These are phyloP conservation scores for Blastobotrys persicus DNA, from an alignment of 1,139 yeast genomes.

Conservation along the genomic window DNA sequence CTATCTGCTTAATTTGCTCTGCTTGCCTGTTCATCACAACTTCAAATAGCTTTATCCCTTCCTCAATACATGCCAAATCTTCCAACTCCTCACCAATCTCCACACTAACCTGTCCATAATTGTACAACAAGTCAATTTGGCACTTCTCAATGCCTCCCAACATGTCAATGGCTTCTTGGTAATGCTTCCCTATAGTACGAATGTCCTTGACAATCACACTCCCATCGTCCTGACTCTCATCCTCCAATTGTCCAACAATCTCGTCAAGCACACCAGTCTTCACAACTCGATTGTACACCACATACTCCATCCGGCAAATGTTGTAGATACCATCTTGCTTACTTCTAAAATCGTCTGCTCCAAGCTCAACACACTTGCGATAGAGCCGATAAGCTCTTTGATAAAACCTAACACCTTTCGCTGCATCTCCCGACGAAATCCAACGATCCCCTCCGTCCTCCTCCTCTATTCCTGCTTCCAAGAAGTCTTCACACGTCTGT, in stretches of 20 bases:
- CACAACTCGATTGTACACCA: conserved; percentile 28
- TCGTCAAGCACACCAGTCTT: conserved; percentile 23
- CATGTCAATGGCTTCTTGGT: conserved; percentile 21
- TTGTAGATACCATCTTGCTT: conserved; percentile 30
- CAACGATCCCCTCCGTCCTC: conserved; percentile 36
- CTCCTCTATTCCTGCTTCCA: conserved; percentile 30
- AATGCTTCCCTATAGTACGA: conserved; percentile 19
- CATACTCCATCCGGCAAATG: conserved; percentile 31
- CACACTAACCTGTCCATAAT: conserved; percentile 31
- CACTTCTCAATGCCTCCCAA: conserved; percentile 15
- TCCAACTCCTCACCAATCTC: conserved; percentile 32
- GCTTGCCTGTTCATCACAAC: conserved; percentile 24
- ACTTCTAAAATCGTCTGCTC: conserved; percentile 14
- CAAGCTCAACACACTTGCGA: conserved; percentile 20
- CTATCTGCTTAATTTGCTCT: conserved; percentile 13
- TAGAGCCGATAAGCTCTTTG: conserved; percentile 28
- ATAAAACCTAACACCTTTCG: conserved; percentile 34
- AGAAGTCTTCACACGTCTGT: conserved; percentile 28
- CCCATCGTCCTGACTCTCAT: conserved; percentile 13
- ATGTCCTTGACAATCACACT: conserved; percentile 20
- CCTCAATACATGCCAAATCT: conserved; percentile 15
- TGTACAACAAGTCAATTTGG: conserved; percentile 29
- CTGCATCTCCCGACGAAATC: conserved; percentile 32
- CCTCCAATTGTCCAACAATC: conserved; percentile 16
- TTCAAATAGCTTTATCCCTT: conserved; percentile 26